These are phyloP conservation scores for Geotrichum macrosporum DNA, from an alignment of 1,139 yeast genomes.

Conservation along the genomic window DNA sequence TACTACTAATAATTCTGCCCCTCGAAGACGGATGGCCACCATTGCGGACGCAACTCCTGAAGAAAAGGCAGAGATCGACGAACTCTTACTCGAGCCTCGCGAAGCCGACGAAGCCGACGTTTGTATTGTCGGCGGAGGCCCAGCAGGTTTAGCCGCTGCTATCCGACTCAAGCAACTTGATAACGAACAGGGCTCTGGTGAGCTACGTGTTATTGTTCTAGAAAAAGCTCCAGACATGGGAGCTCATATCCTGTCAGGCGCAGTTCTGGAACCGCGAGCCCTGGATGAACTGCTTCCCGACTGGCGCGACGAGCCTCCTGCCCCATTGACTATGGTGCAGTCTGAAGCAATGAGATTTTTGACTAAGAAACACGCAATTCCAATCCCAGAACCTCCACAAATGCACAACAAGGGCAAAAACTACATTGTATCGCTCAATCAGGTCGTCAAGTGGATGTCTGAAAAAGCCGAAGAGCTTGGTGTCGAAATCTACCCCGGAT, in stretches of 20 bases:
- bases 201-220: slow-evolving; percentile 75
- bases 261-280: slow-evolving; percentile 86
- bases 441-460: slow-evolving; percentile 73
- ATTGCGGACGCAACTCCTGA: slow-evolving; percentile 20
- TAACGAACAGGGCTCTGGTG: slow-evolving; percentile 58
- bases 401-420: slow-evolving; percentile 76
- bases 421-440: slow-evolving; percentile 77
- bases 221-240: slow-evolving; percentile 92
- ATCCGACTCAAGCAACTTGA: slow-evolving; percentile 83
- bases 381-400: slow-evolving; percentile 92
- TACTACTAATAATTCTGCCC: background rate
- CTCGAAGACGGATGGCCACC: slow-evolving; percentile 16
- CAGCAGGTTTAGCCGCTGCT: slow-evolving; percentile 94
- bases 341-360: slow-evolving; percentile 70
- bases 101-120: slow-evolving; percentile 86
- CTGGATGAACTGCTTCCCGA: slow-evolving; percentile 79
- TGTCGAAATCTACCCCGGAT: slow-evolving; percentile 88
- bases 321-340: slow-evolving; percentile 72
- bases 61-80: slow-evolving; percentile 19
- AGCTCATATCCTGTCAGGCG: slow-evolving; percentile 88
- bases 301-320: slow-evolving; percentile 53
- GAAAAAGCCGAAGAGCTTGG: slow-evolving; percentile 92
- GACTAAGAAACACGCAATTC: slow-evolving; percentile 52
- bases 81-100: slow-evolving; percentile 49
- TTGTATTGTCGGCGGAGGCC: slow-evolving; percentile 96